A percentile compares a stretch with the other conserved stretches of the same genome.
Evolutionary conservation across 805 yeast species (phyloP).

Genomic region (Yamadazyma kitorensis): DNA sequence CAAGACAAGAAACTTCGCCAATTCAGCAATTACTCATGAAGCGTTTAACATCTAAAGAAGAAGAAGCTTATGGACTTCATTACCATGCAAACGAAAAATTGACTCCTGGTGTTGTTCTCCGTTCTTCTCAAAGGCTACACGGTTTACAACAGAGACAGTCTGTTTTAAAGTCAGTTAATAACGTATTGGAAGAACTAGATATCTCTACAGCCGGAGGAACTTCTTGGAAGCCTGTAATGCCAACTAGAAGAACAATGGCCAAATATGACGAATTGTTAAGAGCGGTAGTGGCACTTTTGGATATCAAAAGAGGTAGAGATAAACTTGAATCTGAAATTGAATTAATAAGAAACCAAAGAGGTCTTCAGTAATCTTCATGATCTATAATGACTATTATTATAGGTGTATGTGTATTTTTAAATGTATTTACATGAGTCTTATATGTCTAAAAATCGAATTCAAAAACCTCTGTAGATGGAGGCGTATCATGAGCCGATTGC

Average conservation of each 20-base stretch:
- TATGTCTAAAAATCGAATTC: conserved; percentile 6
- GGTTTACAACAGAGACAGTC: conserved; percentile 59
- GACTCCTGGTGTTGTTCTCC: conserved; percentile 75
- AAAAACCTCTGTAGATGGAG: not conserved
- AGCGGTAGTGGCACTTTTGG: conserved; percentile 68
- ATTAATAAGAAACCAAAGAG: conserved; percentile 42
- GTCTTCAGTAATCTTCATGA: no score
- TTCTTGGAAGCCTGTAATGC: conserved; percentile 74
- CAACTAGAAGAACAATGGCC: conserved; percentile 73
- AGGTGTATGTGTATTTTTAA: no score
- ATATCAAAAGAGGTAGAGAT: conserved; percentile 82
- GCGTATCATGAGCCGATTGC: no score
- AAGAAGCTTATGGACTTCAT: conserved; percentile 77
- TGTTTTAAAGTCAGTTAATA: conserved; percentile 70
- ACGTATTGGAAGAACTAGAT: conserved; percentile 72
- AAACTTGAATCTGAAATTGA: conserved; percentile 75
- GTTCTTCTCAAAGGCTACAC: conserved; percentile 58
- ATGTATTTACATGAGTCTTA: no score
- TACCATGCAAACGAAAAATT: conserved; percentile 69
- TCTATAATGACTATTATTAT: no score
- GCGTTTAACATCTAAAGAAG: conserved; percentile 70
- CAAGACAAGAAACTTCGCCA: conserved; percentile 35
- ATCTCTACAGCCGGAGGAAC: conserved; percentile 58
- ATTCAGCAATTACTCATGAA: conserved; percentile 47
- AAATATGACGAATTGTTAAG: conserved; percentile 74